A percentile compares a stretch with the other conserved stretches of the same genome.
Conservation (phyloP, 495 filamentous ascomycete species). For the Xylaria venustula region DNA sequence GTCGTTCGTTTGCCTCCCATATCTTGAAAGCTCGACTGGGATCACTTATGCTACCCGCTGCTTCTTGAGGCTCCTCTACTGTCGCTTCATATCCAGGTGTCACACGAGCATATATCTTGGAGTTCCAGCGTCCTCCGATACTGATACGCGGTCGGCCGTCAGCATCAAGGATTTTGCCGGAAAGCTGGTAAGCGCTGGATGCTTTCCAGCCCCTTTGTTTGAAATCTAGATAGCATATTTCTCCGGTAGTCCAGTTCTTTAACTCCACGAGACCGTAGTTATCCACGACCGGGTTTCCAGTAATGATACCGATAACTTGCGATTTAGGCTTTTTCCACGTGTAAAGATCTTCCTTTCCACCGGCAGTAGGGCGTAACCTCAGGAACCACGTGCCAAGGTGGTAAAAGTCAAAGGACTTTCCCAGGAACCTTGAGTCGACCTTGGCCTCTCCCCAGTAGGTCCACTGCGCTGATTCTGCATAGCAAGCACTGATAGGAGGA, state of each 20-base stretch:
- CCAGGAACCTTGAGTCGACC: conserved; percentile 97
- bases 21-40: conserved; percentile 77
- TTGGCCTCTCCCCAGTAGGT: conserved; percentile 97
- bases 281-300: conserved; percentile 93
- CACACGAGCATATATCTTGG: conserved; percentile 90
- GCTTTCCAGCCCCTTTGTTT: conserved; percentile 95
- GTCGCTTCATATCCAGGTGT: conserved; percentile 85
- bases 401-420: conserved; percentile 96
- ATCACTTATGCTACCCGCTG: conserved; percentile 46
- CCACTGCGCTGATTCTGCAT: conserved; percentile 91
- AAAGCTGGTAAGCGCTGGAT: conserved; percentile 80
- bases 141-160: conserved; percentile 76
- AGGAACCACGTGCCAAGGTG: conserved; percentile 97
- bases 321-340: conserved; percentile 99
- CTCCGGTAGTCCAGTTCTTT: conserved; percentile 94
- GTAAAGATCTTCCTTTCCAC: conserved; percentile 81
- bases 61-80: conserved; percentile 54
- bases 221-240: conserved; percentile 88
- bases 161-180: conserved; percentile 76
- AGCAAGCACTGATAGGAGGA: conserved; percentile 90
- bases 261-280: conserved; percentile 98
- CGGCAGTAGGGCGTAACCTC: conserved; percentile 72
- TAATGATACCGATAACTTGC: conserved; percentile 97
- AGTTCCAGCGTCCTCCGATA: conserved; percentile 94
- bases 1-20: conserved; percentile 84